Percentiles rank a stretch among this genome's conserved stretches.
Conservation (phyloP, 495 filamentous ascomycete species). For the Letharia columbiana region DNA sequence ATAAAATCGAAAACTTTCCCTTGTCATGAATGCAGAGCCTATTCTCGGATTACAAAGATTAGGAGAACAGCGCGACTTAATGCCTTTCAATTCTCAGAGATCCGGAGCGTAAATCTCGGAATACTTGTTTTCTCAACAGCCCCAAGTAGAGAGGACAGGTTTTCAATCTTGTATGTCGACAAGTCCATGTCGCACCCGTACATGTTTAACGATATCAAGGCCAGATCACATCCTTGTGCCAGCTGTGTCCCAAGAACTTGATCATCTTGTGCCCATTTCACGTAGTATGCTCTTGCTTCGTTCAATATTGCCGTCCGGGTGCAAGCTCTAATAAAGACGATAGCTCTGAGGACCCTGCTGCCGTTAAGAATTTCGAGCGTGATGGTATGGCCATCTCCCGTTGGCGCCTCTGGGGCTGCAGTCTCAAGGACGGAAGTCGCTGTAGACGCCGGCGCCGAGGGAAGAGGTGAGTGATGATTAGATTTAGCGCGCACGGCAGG, state of each 20-base stretch:
- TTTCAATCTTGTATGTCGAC: conserved; percentile 18
- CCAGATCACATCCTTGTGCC: conserved; percentile 15
- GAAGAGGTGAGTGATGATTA: conserved; percentile 13
- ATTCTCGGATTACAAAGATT: conserved; percentile 13
- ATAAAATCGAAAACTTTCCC: too few relatives aligned
- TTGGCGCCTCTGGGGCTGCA: conserved; percentile 18
- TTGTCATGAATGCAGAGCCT: conserved; percentile 6
- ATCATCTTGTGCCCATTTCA: conserved; percentile 18
- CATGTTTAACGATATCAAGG: conserved; percentile 19
- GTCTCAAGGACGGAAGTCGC: conserved; percentile 19
- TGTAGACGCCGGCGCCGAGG: conserved; percentile 16
- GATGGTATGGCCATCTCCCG: conserved; percentile 19
- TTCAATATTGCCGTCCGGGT: conserved; percentile 20
- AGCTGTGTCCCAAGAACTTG: conserved; percentile 14
- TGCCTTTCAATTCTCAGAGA: conserved; percentile 18
- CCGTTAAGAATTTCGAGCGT: conserved; percentile 19
- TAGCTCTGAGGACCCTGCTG: conserved; percentile 16
- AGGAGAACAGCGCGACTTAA: conserved; percentile 15
- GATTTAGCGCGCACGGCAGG: conserved; percentile 14
- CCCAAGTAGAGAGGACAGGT: conserved; percentile 17
- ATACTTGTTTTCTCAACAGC: conserved; percentile 19
- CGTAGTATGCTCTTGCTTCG: conserved; percentile 18
- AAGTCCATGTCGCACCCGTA: conserved; percentile 19
- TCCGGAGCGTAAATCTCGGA: conserved; percentile 18
- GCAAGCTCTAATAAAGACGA: conserved; percentile 19